A percentile compares a stretch with the other conserved stretches of the same genome.
phyloP scores from a whole-genome alignment of 164 flowering plant genomes.

The Liquidambar formosana region DNA sequence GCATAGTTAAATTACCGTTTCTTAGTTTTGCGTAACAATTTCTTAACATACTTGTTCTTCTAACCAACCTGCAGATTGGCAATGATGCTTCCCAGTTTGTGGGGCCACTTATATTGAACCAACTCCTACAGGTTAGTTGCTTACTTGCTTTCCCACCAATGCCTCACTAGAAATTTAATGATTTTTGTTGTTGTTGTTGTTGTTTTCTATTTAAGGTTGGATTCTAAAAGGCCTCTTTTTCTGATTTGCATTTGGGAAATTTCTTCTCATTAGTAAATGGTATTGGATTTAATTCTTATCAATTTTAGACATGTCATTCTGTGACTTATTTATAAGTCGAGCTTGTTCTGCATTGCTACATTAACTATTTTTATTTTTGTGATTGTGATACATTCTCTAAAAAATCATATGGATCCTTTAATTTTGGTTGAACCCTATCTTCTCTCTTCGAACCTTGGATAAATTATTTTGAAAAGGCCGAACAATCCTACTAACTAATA shows the following conservation, averaged over 20 bases:
- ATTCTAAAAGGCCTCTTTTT: slow-evolving; percentile 20
- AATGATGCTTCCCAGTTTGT: slow-evolving; percentile 79
- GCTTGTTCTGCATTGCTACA: no score
- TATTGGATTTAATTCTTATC: no score
- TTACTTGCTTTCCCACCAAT: slow-evolving; percentile 8
- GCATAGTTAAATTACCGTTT: background rate
- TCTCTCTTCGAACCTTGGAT: no score
- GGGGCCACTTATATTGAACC: slow-evolving; percentile 65
- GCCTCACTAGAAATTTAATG: slow-evolving; percentile 10
- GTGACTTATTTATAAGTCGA: no score
- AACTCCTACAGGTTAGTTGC: slow-evolving; percentile 56
- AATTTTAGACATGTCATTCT: no score
- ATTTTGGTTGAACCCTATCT: no score
- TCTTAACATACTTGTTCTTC: slow-evolving; percentile 6
- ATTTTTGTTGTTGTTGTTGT: slow-evolving; percentile 23
- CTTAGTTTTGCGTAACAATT: background rate
- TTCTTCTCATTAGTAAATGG: background rate
- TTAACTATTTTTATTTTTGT: background rate
- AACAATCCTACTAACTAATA: background rate
- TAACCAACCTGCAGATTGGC: slow-evolving; percentile 53
- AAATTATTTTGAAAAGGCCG: background rate
- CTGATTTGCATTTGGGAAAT: slow-evolving; percentile 8
- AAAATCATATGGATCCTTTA: no score
- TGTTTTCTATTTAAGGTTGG: background rate
- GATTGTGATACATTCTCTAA: background rate